Base-by-base conservation (phyloP, 2,329 filamentous ascomycete genomes). In the Coniochaeta sp. region DNA sequence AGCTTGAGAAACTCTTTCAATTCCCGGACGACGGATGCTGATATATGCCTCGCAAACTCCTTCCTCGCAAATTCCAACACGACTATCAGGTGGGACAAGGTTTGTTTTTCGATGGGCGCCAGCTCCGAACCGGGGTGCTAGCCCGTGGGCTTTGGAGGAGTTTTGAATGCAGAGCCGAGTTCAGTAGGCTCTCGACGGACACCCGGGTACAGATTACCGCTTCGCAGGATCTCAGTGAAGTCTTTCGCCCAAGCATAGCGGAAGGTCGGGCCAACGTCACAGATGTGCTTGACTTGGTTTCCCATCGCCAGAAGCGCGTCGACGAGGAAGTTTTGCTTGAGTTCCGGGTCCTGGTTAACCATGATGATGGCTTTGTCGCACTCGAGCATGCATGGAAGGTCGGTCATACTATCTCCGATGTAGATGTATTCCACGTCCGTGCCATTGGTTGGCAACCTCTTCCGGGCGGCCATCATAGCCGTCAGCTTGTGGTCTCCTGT, bases 351-450 rank as follows among this genome's bases (percentile, higher is more conserved):
- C 17, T 71, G 65, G 40, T 76, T 67, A 1, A 77, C 73, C 42
- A 86, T 73, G 47, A 81, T 76, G 24, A 84, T 70, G 4, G 81
- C 83, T 36, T 63, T 55, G 22, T 47, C 42, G 6, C 72, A 70
- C 1, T 68, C 66, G 4, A 83, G 64, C 40, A 86, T 69, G 61
- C 82, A 85, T 66, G 79, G 77, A 60, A 85, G 69, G 66, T 86
- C 83, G 1, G 82, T 85, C 1, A 76, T 75, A 30, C 82, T 84
- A 67, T 86, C 83, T 8, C 83, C 83, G 67, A 84, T 78, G 70
- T 85, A 86, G n/a, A 82, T 67, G n/a, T 73, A 67, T 6, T 61
- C 67, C 6, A 47, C 6, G 42, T 4, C 42, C 19, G 19, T 14
- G 7, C 22, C 42, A 22, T 12, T 3, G 66, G 59, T 64, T 22